These are phyloP conservation scores for Macrophomina pseudophaseolina DNA, from an alignment of 2,329 filamentous ascomycete genomes.

Conservation along the genomic window DNA sequence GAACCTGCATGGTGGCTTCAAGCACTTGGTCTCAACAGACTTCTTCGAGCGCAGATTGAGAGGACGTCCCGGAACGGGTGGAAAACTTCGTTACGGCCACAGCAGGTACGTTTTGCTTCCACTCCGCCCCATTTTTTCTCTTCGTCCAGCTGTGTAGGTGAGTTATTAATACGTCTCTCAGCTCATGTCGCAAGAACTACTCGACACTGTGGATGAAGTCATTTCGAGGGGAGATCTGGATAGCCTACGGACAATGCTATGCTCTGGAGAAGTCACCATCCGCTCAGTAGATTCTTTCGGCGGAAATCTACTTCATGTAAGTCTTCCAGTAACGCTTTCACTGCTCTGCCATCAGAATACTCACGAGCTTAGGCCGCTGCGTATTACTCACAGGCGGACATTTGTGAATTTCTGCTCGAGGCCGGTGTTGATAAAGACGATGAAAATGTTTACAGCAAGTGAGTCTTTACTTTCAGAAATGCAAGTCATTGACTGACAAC, in stretches of 20 bases:
- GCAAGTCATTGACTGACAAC: not conserved
- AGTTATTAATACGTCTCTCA: not conserved
- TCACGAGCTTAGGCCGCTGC: not conserved
- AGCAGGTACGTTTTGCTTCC: not conserved
- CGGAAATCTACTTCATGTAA: not conserved
- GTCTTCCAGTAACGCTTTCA: not conserved
- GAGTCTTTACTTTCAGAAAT: too few species aligned
- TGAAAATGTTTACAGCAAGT: too few species aligned
- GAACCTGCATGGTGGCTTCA: constrained; percentile 1
- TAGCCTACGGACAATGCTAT: not conserved
- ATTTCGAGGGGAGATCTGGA: not conserved
- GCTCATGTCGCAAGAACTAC: not conserved
- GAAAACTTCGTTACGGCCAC: not conserved
- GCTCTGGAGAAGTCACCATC: not conserved
- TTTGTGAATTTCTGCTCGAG: not conserved
- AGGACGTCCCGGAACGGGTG: not conserved
- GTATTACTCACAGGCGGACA: not conserved
- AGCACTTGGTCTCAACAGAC: not conserved
- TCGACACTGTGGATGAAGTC: accelerated
- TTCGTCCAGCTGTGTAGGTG: not conserved
- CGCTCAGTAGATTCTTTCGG: accelerated
- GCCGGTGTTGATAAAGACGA: not conserved
- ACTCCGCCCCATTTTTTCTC: not conserved
- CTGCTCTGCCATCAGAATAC: not conserved
- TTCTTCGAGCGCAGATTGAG: not conserved